Percentiles rank a stretch among this genome's conserved stretches.
These are phyloP conservation scores for Calonectria crousiana DNA, from an alignment of 2,329 filamentous ascomycete genomes.

Conservation along the genomic window DNA sequence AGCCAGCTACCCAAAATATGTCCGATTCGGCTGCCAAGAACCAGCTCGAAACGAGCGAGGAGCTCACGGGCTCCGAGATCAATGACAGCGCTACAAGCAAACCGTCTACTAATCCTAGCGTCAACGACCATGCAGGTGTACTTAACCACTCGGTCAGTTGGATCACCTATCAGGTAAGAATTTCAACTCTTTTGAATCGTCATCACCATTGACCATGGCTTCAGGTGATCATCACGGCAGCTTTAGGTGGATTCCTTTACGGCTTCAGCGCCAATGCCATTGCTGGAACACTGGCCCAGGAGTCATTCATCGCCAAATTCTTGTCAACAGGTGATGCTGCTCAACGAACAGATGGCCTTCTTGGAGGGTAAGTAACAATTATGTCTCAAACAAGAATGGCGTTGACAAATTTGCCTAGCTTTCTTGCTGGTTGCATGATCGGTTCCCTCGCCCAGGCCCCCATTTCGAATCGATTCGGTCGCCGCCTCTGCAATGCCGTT, in stretches of 20 bases:
- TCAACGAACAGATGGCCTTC: conserved; percentile 23
- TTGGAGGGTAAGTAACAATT: conserved; percentile 8
- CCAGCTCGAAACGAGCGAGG: conserved; percentile 19
- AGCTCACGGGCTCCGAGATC: conserved; percentile 9
- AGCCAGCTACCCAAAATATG: conserved; percentile 14
- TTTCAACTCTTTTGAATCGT: background rate
- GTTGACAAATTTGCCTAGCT: conserved; percentile 7
- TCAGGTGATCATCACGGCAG: conserved; percentile 32
- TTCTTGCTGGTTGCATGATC: conserved; percentile 29
- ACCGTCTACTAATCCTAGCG: conserved; percentile 14
- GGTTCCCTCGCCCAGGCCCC: conserved; percentile 31
- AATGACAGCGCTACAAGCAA: conserved; percentile 17
- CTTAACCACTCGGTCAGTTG: conserved; percentile 28
- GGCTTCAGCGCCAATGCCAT: conserved; percentile 35
- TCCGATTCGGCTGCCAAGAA: conserved; percentile 15
- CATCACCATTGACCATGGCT: background rate
- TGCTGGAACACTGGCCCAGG: conserved; percentile 33
- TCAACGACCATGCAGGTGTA: conserved; percentile 6
- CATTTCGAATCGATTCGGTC: conserved; percentile 30
- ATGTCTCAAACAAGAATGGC: background rate
- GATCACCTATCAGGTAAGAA: conserved; percentile 28
- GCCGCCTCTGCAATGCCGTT: conserved; percentile 25
- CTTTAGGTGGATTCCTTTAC: conserved; percentile 27
- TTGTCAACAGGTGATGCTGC: conserved; percentile 21
- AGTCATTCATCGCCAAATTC: conserved; percentile 33